Base-by-base conservation (phyloP, 139 green algal species). In the Picochlorum sp. region DNA sequence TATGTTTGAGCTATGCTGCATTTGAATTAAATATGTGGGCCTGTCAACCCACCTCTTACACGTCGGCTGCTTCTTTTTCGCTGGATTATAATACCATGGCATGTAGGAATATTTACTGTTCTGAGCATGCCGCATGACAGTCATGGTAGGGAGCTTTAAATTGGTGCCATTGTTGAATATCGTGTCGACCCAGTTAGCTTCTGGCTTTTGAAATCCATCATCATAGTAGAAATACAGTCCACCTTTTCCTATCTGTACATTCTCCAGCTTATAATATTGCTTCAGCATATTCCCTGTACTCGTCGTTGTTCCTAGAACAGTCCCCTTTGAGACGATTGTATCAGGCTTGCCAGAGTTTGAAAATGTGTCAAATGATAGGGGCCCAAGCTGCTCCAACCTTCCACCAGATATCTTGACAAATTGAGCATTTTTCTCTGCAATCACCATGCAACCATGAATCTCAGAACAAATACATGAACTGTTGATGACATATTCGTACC, bases 1-100 rank as follows among this genome's bases (percentile, higher is more conserved):
- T 49, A 69, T 65, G 56, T 78, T 78, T 52, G 59, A 73, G 37
- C 59, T 68, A 4, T 66, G 37, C 28, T 55, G 66, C 24, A 70
- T 59, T 54, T 74, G 62, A 52, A 78, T 21, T 8, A 78, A 45
- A 54, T 71, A 78, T 4, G 60, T 51, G 9, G 71, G 71, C 26
- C 67, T 57, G 16, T 70, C 54, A 16, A 63, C 63, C 71, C 71
- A 77, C 5, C 65, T 59, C 5, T 34, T 59, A 30, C 71, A 77
- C 1, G 18, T 54, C 16, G 47, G 47, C n/a, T 54, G 47, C 47
- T 54, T 21, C 16, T 54, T 54, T 26, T 7, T 26, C 15, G 47
- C 47, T 20, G 18, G 11, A 7, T 26, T 21, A 24, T 54, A 54
- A 10, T 54, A 1, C 47, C 47, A 54, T 20, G 16, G 16, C n/a